Conservation (phyloP, 2,329 filamentous ascomycete genomes). For the Penicillium glabrum region DNA sequence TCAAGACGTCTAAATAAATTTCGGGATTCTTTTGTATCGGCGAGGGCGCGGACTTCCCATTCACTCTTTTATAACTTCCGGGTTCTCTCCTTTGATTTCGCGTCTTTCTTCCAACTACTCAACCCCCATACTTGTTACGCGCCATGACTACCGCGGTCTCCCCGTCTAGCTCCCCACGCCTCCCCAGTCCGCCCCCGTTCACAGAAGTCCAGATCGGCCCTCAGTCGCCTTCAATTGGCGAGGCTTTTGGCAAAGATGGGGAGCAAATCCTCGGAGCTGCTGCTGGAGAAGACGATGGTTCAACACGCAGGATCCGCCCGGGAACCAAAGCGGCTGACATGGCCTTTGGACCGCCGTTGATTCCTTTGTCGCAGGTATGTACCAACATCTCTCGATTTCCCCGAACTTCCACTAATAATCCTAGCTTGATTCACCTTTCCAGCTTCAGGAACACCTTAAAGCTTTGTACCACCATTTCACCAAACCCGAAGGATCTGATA, state of each 20-base stretch:
- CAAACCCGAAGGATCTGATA: slow-evolving; percentile 56
- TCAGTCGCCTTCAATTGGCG: slow-evolving; percentile 68
- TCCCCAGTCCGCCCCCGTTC: slow-evolving; percentile 91
- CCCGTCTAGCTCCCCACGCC: slow-evolving; percentile 77
- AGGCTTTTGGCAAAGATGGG: slow-evolving; percentile 60
- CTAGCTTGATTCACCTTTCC: slow-evolving; percentile 94
- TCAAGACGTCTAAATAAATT: slow-evolving; percentile 3
- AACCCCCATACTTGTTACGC: slow-evolving; percentile 5
- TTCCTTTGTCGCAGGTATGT: slow-evolving; percentile 78
- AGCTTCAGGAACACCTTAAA: slow-evolving; percentile 94
- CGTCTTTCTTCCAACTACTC: slow-evolving; percentile 8
- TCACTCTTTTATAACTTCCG: slow-evolving; percentile 17
- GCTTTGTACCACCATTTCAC: slow-evolving; percentile 85
- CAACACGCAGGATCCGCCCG: slow-evolving; percentile 82
- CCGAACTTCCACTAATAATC: slow-evolving; percentile 5
- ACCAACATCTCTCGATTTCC: not conserved
- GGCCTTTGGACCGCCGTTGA: slow-evolving; percentile 83
- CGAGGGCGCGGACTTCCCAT: slow-evolving; percentile 15
- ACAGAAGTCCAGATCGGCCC: slow-evolving; percentile 90
- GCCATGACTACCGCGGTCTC: slow-evolving; percentile 49
- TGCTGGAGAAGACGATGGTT: slow-evolving; percentile 67
- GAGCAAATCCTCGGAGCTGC: slow-evolving; percentile 53
- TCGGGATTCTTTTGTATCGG: slow-evolving; percentile 10
- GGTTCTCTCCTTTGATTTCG: slow-evolving; percentile 14
- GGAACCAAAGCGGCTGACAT: slow-evolving; percentile 92